Conservation (phyloP, 1,284 basidiomycete genomes). For the Takashimella koratensis region DNA sequence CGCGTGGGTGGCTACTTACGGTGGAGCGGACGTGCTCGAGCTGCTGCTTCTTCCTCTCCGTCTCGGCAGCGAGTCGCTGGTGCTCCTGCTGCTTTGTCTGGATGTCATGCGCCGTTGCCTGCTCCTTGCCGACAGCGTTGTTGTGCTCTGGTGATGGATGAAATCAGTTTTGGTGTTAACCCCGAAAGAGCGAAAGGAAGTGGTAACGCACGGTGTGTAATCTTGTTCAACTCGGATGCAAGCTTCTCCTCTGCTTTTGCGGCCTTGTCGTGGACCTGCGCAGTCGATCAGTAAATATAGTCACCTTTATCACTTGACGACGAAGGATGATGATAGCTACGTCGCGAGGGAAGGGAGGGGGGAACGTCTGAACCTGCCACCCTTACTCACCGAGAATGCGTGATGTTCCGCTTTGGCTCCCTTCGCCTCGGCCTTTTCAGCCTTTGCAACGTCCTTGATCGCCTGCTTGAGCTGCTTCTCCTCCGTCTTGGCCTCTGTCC, state of each 20-base stretch:
- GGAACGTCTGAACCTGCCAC: no score
- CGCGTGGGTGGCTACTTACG: no score
- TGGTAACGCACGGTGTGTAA: slow-evolving; percentile 26
- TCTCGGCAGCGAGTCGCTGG: slow-evolving; percentile 19
- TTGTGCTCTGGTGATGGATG: slow-evolving; percentile 27
- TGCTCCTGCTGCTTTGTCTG: slow-evolving; percentile 21
- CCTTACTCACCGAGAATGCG: slow-evolving; percentile 29
- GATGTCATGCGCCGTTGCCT: slow-evolving; percentile 23
- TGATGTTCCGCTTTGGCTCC: slow-evolving; percentile 32
- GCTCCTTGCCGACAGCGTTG: slow-evolving; percentile 21
- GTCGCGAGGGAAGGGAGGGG: neutral
- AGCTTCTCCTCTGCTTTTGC: slow-evolving; percentile 35
- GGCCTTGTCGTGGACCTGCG: slow-evolving; percentile 35
- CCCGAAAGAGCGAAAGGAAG: neutral
- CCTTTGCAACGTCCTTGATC: slow-evolving; percentile 34
- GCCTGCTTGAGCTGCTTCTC: slow-evolving; percentile 32
- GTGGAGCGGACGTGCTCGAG: slow-evolving; percentile 23
- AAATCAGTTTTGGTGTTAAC: neutral
- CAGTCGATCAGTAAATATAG: neutral
- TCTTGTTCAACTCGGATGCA: slow-evolving; percentile 29
- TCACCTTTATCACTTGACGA: neutral
- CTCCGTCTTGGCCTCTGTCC: slow-evolving; percentile 25
- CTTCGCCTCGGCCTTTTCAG: slow-evolving; percentile 39
- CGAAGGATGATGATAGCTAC: neutral
- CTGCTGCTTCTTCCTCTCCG: slow-evolving; percentile 25